Base-by-base conservation (phyloP, 2,329 filamentous ascomycete species). In the Moelleriella libera region DNA sequence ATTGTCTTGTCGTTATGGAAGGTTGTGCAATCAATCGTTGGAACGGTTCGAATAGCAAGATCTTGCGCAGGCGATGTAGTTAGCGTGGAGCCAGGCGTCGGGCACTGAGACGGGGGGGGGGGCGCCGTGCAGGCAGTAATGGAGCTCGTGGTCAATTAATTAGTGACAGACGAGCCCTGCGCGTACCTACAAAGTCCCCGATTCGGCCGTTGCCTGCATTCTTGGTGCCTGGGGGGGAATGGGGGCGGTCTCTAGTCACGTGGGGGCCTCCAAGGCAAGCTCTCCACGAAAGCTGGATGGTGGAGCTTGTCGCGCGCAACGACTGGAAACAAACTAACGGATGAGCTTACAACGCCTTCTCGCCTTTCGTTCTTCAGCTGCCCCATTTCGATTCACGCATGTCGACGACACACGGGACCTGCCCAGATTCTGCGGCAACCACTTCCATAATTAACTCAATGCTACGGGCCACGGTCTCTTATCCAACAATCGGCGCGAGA, bases 91-190 rank as follows among this genome's bases (percentile, higher is more conserved):
- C 32, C 41, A 28, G 34, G 12, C 6, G 45, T 12, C n/a, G 51
- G 49, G 41, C n/a, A 34, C 34, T 43, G 44, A 50, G 49, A 31
- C 12, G 30, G 28, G 34, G 28, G 40, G 39, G 28, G 44, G n/a
- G 43, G 45, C 40, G 14, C 40, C 40, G 7, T 14, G 10, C 14
- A 41, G 40, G 40, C 34, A 12, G 34, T 21, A 21, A 37, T 37
- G 34, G 8, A 37, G 34, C 34, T 37, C 12, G 60, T 14, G 30
- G 21, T 21, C 21, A 21, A 21, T 21, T 21, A 21, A 21, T 21
- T 21, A 21, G 21, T 21, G 21, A 21, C 21, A 21, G 21, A 21
- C 21, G 21, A 21, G 21, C 21, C 21, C 21, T 21, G 21, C 21
- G 21, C 3, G 21, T 21, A 21, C 21, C 21, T 21, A 21, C 21